phyloP scores from a whole-genome alignment of 352 stramenopile species.

The Globisporangium paddicum region DNA sequence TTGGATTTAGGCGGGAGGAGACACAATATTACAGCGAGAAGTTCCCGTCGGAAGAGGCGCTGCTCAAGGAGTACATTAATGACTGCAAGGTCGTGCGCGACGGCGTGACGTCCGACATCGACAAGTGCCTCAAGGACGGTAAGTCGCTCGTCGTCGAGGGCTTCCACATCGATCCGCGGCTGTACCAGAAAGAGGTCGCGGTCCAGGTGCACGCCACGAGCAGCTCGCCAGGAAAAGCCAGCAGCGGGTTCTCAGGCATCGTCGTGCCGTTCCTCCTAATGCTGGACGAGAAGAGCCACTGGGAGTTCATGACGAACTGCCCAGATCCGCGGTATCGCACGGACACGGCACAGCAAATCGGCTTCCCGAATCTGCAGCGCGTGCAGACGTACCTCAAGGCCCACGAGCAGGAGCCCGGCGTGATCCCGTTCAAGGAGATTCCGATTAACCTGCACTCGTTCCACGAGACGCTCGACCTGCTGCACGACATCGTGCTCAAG shows the following conservation, averaged over 20 bases:
- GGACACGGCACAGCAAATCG: conserved; percentile 31
- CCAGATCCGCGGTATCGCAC: conserved; percentile 77
- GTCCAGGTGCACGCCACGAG: conserved; percentile 23
- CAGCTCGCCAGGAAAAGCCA: conserved; percentile 12
- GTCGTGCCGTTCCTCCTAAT: conserved; percentile 78
- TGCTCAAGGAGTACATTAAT: conserved; percentile 67
- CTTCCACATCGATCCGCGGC: conserved; percentile 80
- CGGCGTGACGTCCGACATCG: conserved; percentile 80
- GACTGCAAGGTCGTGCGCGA: conserved; percentile 80
- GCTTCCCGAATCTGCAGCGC: conserved; percentile 72
- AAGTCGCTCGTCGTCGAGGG: conserved; percentile 88
- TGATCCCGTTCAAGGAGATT: conserved; percentile 72
- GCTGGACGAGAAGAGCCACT: conserved; percentile 59
- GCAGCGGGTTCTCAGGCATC: conserved; percentile 50
- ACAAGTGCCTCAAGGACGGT: conserved; percentile 87
- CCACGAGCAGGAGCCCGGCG: conserved; percentile 35
- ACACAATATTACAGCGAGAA: conserved; percentile 57
- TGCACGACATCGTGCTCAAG: conserved; percentile 84
- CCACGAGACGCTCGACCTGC: conserved; percentile 75
- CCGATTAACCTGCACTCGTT: conserved; percentile 84
- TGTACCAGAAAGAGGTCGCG: conserved; percentile 75
- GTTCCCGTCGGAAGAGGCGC: conserved; percentile 53
- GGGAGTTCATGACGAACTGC: conserved; percentile 79
- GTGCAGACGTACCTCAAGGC: conserved; percentile 71
- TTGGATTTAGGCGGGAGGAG: conserved; percentile 32